These are phyloP conservation scores for Pythium phragmiticola DNA, from an alignment of 352 stramenopile genomes.

Conservation along the genomic window DNA sequence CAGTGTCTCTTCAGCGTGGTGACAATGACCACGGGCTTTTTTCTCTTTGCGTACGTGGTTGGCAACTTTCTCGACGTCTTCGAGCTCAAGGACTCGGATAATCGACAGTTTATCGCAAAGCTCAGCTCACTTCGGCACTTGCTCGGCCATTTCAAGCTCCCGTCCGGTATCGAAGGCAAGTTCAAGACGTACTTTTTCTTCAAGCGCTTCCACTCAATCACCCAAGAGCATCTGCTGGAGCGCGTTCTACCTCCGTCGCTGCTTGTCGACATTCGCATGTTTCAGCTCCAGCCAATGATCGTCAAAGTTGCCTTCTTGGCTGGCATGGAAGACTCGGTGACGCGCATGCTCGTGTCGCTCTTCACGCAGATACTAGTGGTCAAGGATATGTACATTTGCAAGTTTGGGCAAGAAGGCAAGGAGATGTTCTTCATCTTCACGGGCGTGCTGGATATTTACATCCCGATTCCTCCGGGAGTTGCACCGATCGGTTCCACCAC, in stretches of 20 bases:
- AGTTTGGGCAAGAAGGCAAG: constrained; percentile 56
- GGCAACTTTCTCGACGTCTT: constrained; percentile 72
- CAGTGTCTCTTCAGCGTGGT: constrained; percentile 58
- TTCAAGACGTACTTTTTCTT: constrained; percentile 78
- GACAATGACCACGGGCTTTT: constrained; percentile 67
- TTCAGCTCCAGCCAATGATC: constrained; percentile 72
- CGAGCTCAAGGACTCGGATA: constrained; percentile 68
- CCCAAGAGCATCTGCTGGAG: constrained; percentile 63
- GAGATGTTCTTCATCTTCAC: constrained; percentile 83
- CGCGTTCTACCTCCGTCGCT: constrained; percentile 61
- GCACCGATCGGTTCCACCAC: constrained; percentile 32
- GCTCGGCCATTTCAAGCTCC: constrained; percentile 55
- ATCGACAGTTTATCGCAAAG: constrained; percentile 61
- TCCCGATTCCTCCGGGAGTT: constrained; percentile 36
- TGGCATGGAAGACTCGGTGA: constrained; percentile 57
- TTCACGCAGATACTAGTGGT: constrained; percentile 66
- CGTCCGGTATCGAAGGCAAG: constrained; percentile 37
- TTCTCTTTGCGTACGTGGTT: constrained; percentile 72
- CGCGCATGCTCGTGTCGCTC: constrained; percentile 65
- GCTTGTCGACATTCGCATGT: constrained; percentile 64
- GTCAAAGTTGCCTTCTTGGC: constrained; percentile 60
- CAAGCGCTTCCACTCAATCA: constrained; percentile 72
- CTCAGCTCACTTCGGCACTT: constrained; percentile 56
- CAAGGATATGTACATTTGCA: constrained; percentile 67
- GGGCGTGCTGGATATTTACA: constrained; percentile 33